Conservation (phyloP, 352 stramenopile genomes). For the Pythium oligandrum region DNA sequence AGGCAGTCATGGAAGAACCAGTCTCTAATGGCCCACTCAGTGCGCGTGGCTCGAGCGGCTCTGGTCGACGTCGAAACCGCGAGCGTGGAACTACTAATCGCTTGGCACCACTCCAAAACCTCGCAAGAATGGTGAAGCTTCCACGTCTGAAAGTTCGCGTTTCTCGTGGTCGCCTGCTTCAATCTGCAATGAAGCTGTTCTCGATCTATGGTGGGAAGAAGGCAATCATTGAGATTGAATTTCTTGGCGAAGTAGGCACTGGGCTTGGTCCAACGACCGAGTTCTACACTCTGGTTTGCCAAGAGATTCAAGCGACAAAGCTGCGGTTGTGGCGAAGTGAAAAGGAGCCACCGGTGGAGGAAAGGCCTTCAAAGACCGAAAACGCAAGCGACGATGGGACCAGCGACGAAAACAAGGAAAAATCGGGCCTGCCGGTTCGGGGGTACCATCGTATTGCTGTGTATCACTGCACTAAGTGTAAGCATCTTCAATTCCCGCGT, state of each 20-base stretch:
- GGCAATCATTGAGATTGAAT: constrained; percentile 76
- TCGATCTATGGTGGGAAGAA: constrained; percentile 72
- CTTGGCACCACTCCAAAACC: constrained; percentile 35
- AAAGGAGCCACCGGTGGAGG: constrained; percentile 7
- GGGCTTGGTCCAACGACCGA: constrained; percentile 71
- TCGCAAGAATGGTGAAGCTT: constrained; percentile 68
- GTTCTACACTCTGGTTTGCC: constrained; percentile 72
- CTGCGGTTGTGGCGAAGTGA: constrained; percentile 49
- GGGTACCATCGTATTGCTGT: constrained; percentile 72
- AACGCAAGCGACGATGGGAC: constrained; percentile 8
- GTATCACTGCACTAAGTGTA: constrained; percentile 50
- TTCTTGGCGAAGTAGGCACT: constrained; percentile 72
- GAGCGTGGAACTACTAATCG: constrained; percentile 30
- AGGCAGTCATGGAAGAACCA: constrained; percentile 47
- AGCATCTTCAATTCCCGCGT: constrained; percentile 36
- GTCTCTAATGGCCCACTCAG: too few species aligned
- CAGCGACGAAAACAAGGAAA: constrained; percentile 2
- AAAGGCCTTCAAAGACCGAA: constrained; percentile 9
- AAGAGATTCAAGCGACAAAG: constrained; percentile 61
- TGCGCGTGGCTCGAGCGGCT: too few species aligned
- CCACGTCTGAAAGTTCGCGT: constrained; percentile 74
- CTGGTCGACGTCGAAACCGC: constrained; percentile 24
- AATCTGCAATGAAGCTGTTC: constrained; percentile 71
- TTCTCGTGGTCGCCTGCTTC: constrained; percentile 45
- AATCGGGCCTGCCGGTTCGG: constrained; percentile 34